Conservation (phyloP, 257 asterid species). For the Salvia miltiorrhiza region DNA sequence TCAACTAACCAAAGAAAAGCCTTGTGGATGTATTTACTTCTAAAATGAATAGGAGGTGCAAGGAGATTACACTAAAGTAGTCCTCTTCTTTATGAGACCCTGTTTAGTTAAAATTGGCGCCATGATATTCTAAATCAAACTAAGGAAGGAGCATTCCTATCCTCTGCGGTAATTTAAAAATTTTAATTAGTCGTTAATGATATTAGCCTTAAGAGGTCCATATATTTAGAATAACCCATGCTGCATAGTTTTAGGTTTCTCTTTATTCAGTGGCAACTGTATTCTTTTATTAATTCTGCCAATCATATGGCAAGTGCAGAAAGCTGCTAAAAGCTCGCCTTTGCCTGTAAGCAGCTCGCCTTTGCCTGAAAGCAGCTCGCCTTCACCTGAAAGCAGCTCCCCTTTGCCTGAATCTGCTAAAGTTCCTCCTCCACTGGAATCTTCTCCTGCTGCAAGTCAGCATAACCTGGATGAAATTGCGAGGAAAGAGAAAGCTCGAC, state of each 20-base stretch:
- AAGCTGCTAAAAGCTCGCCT: constrained; percentile 18
- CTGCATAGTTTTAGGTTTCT: not conserved
- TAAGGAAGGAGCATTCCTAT: not conserved
- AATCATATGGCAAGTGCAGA: constrained; percentile 42
- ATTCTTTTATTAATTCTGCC: constrained; percentile 11
- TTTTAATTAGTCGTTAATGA: not conserved
- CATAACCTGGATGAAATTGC: constrained; percentile 66
- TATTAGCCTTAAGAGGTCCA: not conserved
- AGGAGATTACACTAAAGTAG: not conserved
- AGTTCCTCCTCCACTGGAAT: constrained; percentile 25
- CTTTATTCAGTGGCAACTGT: not conserved
- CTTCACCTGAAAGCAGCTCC: not conserved
- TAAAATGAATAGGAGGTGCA: not conserved
- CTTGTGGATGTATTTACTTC: not conserved
- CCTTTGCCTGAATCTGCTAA: constrained; percentile 25
- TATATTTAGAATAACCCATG: not conserved
- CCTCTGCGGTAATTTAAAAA: not conserved
- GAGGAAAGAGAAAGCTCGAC: constrained; percentile 53
- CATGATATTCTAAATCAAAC: not conserved
- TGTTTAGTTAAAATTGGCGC: not conserved
- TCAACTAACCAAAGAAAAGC: not conserved
- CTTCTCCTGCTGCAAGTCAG: constrained; percentile 45
- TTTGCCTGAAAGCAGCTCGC: not conserved
- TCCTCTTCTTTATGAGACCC: constrained; percentile 1
- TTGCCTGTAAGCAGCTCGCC: not conserved